Evolutionary conservation across 345 rosid species (phyloP), one percentile per base, ranked within the genome.

Genomic region (Gossypium turneri): DNA sequence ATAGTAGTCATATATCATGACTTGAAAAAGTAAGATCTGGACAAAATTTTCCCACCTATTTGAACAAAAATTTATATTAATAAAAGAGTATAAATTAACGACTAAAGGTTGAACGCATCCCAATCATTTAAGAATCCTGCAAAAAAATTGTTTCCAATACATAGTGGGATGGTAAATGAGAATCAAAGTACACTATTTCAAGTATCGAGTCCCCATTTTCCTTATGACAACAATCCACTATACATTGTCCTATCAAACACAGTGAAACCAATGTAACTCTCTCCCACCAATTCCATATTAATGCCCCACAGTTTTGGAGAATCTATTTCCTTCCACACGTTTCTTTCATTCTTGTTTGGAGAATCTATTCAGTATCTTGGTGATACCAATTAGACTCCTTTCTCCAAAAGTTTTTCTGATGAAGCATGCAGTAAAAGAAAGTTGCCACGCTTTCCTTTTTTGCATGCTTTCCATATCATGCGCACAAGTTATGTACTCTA

Each of bases 81-180:
- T 34, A 34, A 34, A 34, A 72, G 2, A n/a, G 20, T 27, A 13
- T 72, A 55, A 70, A 65, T 57, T 57, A 12, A 50, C 3, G 20
- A 29, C n/a, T 27, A 43, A 51, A 64, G 11, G 27, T 56, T 64
- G 38, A 59, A 7, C 1, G 19, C 48, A 8, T 22, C 25, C 72
- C 81, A 64, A 47, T 48, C 38, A 70, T 38, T 56, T 16, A 56
- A 57, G 56, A 50, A 50, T 59, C 29, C 34, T 59, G 51, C 79
- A 57, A 57, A 51, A 63, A 3, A 55, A 15, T 7, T 38, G n/a
- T 71, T 7, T 27, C 58, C 27, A 63, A 38, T 7, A 4, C 8
- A 22, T 76, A 59, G 75, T 73, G 79, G 77, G 61, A 45, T 56
- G 11, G 63, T 41, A 72, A 71, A 76, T 72, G 71, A 41, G 47